phyloP scores from a whole-genome alignment of 2,329 filamentous ascomycete species.

The Xylaria hypoxylon region DNA sequence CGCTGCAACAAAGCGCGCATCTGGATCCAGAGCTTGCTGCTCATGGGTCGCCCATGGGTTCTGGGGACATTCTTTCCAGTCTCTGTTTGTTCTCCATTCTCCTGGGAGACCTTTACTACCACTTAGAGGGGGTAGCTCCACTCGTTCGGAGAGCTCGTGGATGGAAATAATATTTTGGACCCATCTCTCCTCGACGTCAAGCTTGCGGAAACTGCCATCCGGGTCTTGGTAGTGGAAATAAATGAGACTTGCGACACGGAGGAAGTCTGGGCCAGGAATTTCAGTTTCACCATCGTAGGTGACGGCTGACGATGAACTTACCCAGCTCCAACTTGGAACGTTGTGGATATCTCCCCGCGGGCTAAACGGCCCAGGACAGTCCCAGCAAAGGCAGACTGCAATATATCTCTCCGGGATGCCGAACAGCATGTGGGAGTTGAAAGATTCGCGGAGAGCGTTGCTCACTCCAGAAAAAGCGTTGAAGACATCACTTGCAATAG shows the following conservation, averaged over 20 bases:
- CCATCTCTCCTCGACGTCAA: background rate
- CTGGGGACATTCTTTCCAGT: constrained; percentile 28
- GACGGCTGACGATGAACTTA: constrained; percentile 5
- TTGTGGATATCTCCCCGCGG: constrained; percentile 15
- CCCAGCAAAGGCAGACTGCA: constrained; percentile 32
- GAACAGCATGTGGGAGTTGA: constrained; percentile 22
- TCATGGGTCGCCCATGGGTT: constrained; percentile 4
- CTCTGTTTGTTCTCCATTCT: constrained; percentile 15
- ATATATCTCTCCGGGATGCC: constrained; percentile 37
- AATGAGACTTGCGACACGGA: background rate
- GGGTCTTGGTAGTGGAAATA: background rate
- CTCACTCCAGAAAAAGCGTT: constrained; percentile 35
- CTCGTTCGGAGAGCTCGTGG: background rate
- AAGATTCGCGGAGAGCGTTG: constrained; percentile 18
- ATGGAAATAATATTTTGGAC: background rate
- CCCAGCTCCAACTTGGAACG: constrained; percentile 34
- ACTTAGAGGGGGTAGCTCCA: background rate
- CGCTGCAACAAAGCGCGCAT: background rate
- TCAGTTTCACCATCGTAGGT: background rate
- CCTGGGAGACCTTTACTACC: constrained; percentile 7
- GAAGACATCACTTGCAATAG: constrained; percentile 27
- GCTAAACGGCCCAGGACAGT: background rate
- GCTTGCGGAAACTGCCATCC: background rate
- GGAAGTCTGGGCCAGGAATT: background rate
- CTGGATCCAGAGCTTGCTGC: background rate